phyloP scores from a whole-genome alignment of 176 grass and related monocot species.

The Phoenix roebelenii region DNA sequence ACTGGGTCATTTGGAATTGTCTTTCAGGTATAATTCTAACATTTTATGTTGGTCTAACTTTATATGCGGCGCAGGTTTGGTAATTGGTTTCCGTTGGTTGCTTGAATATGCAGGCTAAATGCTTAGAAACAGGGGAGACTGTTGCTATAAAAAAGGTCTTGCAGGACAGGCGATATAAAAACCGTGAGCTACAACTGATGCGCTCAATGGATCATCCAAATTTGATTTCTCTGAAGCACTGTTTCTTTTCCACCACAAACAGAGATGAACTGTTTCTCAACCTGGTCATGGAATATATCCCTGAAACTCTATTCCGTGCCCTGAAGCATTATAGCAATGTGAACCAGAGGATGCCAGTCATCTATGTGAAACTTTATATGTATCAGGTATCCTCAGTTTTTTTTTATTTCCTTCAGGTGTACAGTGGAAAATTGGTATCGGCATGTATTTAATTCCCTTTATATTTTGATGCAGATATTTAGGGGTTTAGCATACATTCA shows the following conservation, averaged over 20 bases:
- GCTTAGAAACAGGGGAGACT: conserved; percentile 81
- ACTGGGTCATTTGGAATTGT: conserved; percentile 87
- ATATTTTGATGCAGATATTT: conserved; percentile 58
- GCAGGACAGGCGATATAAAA: conserved; percentile 90
- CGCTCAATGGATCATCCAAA: conserved; percentile 86
- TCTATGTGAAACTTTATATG: conserved; percentile 87
- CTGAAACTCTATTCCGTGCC: conserved; percentile 70
- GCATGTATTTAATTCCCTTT: neutral
- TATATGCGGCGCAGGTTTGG: neutral
- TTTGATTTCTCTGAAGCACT: conserved; percentile 85
- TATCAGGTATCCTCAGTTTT: conserved; percentile 50
- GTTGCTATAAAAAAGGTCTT: conserved; percentile 95
- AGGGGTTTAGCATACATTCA: conserved; percentile 92
- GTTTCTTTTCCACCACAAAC: conserved; percentile 92
- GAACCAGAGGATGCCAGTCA: conserved; percentile 90
- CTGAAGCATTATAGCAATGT: conserved; percentile 95
- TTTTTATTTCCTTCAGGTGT: too few species aligned
- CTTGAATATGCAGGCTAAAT: conserved; percentile 55
- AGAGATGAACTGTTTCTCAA: conserved; percentile 98
- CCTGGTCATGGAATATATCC: conserved; percentile 93
- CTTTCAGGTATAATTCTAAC: conserved; percentile 48
- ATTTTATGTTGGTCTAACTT: neutral
- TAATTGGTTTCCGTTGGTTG: neutral
- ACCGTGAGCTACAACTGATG: conserved; percentile 91
- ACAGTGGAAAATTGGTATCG: too few species aligned